Percentiles rank a stretch among this genome's conserved stretches.
Evolutionary conservation across 2,329 filamentous ascomycete genomes (phyloP).

Genomic region (Beauveria pseudobassiana): DNA sequence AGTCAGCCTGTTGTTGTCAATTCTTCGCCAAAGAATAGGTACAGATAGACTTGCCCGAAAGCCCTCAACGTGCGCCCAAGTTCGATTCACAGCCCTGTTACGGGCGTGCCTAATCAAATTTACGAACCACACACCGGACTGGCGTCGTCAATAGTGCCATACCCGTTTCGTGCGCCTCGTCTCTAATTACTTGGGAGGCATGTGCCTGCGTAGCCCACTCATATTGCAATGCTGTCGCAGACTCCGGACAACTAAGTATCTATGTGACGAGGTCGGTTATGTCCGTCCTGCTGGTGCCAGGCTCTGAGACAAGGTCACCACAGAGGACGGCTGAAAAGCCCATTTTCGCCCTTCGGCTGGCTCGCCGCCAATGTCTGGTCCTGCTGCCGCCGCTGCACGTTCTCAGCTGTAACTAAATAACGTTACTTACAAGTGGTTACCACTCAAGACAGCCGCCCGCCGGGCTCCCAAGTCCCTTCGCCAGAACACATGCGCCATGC

Average conservation of each 20-base stretch:
- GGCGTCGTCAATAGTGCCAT: not conserved
- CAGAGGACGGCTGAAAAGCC: not conserved
- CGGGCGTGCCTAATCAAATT: not conserved
- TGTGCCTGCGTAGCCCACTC: constrained; percentile 5
- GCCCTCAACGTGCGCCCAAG: not conserved
- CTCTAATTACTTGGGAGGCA: not conserved
- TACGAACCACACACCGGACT: not conserved
- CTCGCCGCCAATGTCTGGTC: not conserved
- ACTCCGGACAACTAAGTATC: not conserved
- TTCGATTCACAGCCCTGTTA: not conserved
- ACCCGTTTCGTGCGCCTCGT: constrained; percentile 1
- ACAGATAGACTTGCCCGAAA: not conserved
- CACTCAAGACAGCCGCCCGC: no score
- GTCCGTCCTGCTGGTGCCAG: not conserved
- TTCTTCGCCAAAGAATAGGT: not conserved
- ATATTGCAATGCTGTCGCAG: constrained; percentile 2
- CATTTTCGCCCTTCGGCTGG: not conserved
- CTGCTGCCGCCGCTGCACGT: not conserved
- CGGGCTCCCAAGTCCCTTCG: not conserved
- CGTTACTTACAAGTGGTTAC: no score
- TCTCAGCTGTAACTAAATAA: not conserved
- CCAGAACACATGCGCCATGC: not conserved
- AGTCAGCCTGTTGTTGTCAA: not conserved
- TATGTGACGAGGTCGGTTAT: not conserved
- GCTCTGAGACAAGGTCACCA: constrained; percentile 1